Evolutionary conservation across 31 red algal species (phyloP).

Genomic region (Asparagopsis taxiformis): DNA sequence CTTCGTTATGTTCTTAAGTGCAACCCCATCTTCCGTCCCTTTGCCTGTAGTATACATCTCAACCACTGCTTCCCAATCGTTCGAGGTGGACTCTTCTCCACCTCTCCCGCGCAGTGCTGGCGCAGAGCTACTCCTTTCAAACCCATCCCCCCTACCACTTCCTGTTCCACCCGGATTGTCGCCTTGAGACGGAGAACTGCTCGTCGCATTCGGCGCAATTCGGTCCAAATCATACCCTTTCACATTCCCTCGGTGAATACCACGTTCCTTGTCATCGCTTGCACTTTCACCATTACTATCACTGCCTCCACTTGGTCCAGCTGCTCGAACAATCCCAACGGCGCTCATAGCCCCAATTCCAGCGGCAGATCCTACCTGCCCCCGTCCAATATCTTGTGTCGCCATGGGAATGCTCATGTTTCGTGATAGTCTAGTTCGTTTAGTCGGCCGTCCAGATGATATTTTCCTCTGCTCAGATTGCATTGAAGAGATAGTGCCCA

Average conservation of each 20-base stretch:
- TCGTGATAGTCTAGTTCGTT: not conserved
- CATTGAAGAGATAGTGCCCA: not conserved
- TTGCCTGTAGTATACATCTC: constrained; percentile 53
- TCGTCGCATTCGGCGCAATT: not conserved
- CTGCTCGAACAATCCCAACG: not conserved
- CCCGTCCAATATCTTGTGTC: not conserved
- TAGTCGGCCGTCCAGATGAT: not conserved
- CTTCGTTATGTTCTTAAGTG: constrained; percentile 38
- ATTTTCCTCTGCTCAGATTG: not conserved
- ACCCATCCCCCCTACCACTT: not conserved
- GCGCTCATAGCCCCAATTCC: not conserved
- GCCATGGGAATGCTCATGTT: not conserved
- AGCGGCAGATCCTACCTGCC: not conserved
- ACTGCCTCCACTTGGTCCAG: not conserved
- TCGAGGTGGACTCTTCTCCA: constrained; percentile 6
- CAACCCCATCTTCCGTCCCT: constrained; percentile 55
- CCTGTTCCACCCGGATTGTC: not conserved
- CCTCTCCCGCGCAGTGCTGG: constrained; percentile 17
- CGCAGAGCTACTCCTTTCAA: not conserved
- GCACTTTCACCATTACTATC: not conserved
- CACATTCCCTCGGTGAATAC: not conserved
- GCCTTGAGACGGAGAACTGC: constrained; percentile 12
- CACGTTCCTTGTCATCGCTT: not conserved
- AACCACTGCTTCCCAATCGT: constrained; percentile 69
- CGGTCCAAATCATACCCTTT: not conserved